phyloP scores from a whole-genome alignment of 495 filamentous ascomycete genomes.

The Clavariopsis aquatica region DNA sequence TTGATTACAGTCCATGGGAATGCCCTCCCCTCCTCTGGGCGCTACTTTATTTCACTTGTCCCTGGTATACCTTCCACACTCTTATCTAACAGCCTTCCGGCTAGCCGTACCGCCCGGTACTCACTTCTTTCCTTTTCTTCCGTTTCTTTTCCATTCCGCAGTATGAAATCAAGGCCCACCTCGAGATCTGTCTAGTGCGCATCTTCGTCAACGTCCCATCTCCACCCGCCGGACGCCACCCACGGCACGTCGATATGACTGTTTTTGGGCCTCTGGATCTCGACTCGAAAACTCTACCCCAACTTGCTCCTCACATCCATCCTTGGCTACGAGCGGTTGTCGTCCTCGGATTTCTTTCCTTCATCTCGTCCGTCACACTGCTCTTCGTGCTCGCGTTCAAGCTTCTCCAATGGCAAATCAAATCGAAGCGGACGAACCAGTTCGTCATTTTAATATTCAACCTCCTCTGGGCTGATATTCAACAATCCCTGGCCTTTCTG shows the following conservation, averaged over 20 bases:
- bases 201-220: neutral
- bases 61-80: conserved; percentile 2
- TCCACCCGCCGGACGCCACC: neutral
- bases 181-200: neutral
- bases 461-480: conserved; percentile 71
- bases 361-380: conserved; percentile 35
- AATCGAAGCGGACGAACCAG: conserved; percentile 57
- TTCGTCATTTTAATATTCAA: conserved; percentile 74
- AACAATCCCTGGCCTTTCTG: conserved; percentile 68
- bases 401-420: conserved; percentile 37
- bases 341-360: conserved; percentile 40
- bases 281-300: conserved; percentile 12
- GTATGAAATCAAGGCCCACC: conserved; percentile 1
- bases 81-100: conserved; percentile 1
- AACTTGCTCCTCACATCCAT: conserved; percentile 29
- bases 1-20: conserved; percentile 1
- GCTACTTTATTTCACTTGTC: conserved; percentile 7
- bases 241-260: conserved; percentile 3
- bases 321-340: conserved; percentile 41
- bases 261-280: conserved; percentile 11
- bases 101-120: neutral
- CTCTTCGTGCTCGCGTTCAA: conserved; percentile 24
- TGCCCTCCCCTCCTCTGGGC: conserved; percentile 7
- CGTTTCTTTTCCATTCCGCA: neutral
- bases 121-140: neutral